These are phyloP conservation scores for Testicularia cyperi DNA, from an alignment of 1,284 basidiomycete species.

Conservation along the genomic window DNA sequence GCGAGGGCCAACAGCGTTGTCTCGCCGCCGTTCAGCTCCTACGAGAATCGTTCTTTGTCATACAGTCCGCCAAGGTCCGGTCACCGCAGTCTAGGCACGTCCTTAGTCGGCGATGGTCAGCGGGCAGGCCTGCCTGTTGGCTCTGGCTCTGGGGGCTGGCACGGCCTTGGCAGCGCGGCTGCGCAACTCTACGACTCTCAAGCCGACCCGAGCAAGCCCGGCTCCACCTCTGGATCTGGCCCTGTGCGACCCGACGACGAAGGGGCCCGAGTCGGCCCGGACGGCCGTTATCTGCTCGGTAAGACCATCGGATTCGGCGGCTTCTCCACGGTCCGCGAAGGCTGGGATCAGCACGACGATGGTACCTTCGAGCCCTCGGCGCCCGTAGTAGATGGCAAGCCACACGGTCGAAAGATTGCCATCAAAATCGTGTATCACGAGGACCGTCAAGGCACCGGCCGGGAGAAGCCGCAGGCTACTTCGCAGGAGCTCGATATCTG, in stretches of 20 bases:
- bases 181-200: slow-evolving; percentile 21
- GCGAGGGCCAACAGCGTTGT: slow-evolving; percentile 43
- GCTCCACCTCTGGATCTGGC: slow-evolving; percentile 13
- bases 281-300: slow-evolving; percentile 71
- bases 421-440: slow-evolving; percentile 47
- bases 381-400: slow-evolving; percentile 17
- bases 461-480: neutral
- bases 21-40: slow-evolving; percentile 9
- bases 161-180: slow-evolving; percentile 30
- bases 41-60: slow-evolving; percentile 28
- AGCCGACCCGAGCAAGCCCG: slow-evolving; percentile 10
- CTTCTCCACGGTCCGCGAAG: slow-evolving; percentile 81
- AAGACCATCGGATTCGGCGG: slow-evolving; percentile 78
- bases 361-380: slow-evolving; percentile 14
- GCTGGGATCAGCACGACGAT: slow-evolving; percentile 36
- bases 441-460: neutral
- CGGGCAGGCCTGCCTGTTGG: slow-evolving; percentile 16
- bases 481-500: slow-evolving; percentile 47
- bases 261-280: slow-evolving; percentile 42
- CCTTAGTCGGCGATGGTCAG: slow-evolving; percentile 13
- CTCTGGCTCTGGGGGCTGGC: slow-evolving; percentile 17
- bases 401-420: slow-evolving; percentile 31
- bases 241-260: slow-evolving; percentile 43
- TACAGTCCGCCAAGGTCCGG: slow-evolving; percentile 31
- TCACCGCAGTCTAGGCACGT: slow-evolving; percentile 19